Base-by-base conservation (phyloP, 2,329 filamentous ascomycete species). In the Diaporthe eres region DNA sequence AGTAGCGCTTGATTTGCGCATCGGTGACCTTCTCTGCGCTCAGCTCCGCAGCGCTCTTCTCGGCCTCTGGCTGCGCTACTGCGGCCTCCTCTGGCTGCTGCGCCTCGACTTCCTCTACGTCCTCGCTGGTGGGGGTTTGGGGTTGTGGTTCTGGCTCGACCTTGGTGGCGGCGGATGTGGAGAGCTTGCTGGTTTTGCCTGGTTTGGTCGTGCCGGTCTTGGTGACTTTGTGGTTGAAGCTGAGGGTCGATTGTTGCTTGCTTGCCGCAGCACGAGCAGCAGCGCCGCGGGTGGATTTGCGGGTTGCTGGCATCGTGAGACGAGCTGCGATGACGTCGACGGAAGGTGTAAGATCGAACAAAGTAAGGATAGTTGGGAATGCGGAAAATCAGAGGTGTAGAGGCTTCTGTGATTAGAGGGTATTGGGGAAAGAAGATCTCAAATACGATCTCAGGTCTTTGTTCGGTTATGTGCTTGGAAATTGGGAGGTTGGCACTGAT, bases 1-100 rank as follows among this genome's bases (percentile, higher is more conserved):
- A 98, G 83, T 98, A 98, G 81, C 87, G 88, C 79, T 90, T 90
- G 77, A 98, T 92, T 80, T 95, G 92, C 65, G 89, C 86, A 74
- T 94, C 89, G 10, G 90, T 90, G 57, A 97, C 85, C 78, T 91
- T 89, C 77, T 91, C 87, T 1, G 95, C 95, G 76, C 85, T 85
- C 34, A 88, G 79, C 79, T 94, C 89, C 8, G 83, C 85, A 76
- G 87, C 88, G 9, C 86, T 87, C 81, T 88, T 90, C 79, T 87
- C 81, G 2, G 80, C 80, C 31, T 79, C 79, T 13, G 83, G 70
- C 42, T 72, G 39, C 17, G 31, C 31, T 25, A 22, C 17, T 19
- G 4, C 31, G 19, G 12, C 25, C 19, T 72, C 58, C n/a, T 58
- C 12, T 34, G 49, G 47, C 55, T 73, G 39, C 34, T 73, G 67